Evolutionary conservation across 345 rosid species (phyloP), one percentile per base, ranked within the genome.

Genomic region (Pistacia atlantica): DNA sequence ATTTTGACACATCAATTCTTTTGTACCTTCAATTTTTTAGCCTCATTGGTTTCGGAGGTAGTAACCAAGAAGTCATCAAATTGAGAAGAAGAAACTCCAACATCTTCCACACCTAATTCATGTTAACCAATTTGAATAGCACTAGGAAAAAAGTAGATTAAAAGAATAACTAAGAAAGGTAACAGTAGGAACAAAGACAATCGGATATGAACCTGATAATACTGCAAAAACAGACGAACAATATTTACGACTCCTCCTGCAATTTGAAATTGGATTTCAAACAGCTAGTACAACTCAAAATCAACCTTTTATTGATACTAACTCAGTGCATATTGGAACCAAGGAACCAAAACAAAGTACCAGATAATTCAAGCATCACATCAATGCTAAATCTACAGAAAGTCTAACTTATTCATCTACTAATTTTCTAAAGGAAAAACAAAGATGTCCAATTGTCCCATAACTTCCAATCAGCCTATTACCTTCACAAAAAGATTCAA

Each of bases 31-130:
- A 88, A 59, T 54, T 88, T 86, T 65, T 75, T 51, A 57, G 67
- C 60, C n/a, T 83, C 79, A 14, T 76, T 37, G 57, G 63, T 72
- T 67, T 55, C 48, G n/a, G 78, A 65, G 46, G 72, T 75, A 3
- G 80, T 77, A 78, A 90, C 76, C 18, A 72, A 45, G 73, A 90
- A 86, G 57, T 85, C 87, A 67, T 88, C 88, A 78, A 87, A 84
- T 55, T 85, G 83, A 64, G 87, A 81, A 73, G 90, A 80, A 38
- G 87, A 74, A 77, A 77, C 77, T 60, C 78, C 80, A 67, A 79
- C 85, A 69, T 78, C 87, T 80, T 88, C 83, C 5, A 82, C 77
- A 80, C 79, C 93, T 89, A 72, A 65, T 61, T 68, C 66, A 74
- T 66, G 75, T 46, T 37, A 48, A n/a, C 17, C 31, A 70, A 51